Conservation (phyloP, 2,329 filamentous ascomycete species). For the Corynespora cassiicola region DNA sequence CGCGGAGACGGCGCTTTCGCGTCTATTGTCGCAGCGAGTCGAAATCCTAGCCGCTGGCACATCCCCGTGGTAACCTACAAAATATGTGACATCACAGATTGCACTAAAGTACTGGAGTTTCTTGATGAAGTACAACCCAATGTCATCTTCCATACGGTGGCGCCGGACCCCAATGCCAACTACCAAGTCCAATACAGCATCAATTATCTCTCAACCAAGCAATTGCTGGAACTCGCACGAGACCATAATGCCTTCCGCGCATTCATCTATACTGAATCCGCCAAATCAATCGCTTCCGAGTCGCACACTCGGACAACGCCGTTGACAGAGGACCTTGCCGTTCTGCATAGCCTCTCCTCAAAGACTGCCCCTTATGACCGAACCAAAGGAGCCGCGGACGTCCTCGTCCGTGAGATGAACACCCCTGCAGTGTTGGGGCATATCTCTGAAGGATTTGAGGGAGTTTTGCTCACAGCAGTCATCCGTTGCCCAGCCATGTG, state of each 20-base stretch:
- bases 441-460: background rate
- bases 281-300: constrained; percentile 1
- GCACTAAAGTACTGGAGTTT: background rate
- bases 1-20: background rate
- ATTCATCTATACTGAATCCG: constrained; percentile 2
- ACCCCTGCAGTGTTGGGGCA: background rate
- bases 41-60: constrained; percentile 1
- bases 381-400: background rate
- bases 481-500: background rate
- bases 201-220: constrained; percentile 1
- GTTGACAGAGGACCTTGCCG: constrained; percentile 1
- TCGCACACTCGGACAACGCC: background rate
- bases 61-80: background rate
- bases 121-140: constrained; percentile 1
- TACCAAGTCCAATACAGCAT: constrained; percentile 1
- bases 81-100: background rate
- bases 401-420: constrained; percentile 1
- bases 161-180: too few species aligned
- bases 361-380: background rate
- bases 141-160: too few species aligned
- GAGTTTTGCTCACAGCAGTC: constrained; percentile 1
- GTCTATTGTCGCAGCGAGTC: background rate
- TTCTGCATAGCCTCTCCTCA: background rate
- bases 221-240: constrained; percentile 1
- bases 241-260: background rate